Base-by-base conservation (phyloP, 305 asterid species). In the Withania somnifera region DNA sequence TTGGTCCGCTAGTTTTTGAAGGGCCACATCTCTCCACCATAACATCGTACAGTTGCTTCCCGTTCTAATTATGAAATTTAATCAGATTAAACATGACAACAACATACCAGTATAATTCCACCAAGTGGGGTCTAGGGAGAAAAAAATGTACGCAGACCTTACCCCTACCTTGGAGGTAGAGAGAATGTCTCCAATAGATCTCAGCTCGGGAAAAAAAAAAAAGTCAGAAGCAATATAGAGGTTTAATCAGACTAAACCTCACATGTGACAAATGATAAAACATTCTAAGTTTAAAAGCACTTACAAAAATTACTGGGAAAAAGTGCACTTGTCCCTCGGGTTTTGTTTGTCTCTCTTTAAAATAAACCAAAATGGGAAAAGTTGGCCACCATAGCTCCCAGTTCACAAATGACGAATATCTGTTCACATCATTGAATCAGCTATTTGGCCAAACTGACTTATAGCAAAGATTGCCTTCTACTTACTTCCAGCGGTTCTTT, bases 301-400 rank as follows among this genome's bases (percentile, higher is more conserved):
- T 95, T 88, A 95, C 99, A 87, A 96, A 96, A 30, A 96, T 96
- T 77, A 94, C 90, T 34, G 99, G 99, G 84, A 96, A 96, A 83
- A 96, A 93, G 86, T 96, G 99, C 51, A 96, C 83, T 86, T 94
- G 98, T 78, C 79, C 79, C 85, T 96, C 97, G 3, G 97, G 95
- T 86, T 90, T 96, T 14, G 99, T 96, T 63, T 96, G 98, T 50
- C 71, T 90, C 92, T 95, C 99, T 89, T 94, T 96, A 58, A 96
- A 96, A 83, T 94, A 96, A 69, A 96, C 98, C 85, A 94, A 88
- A 88, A 96, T 87, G 14, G 99, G 98, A 84, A 96, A 96, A 15
- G 83, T 77, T 78, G 99, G 98, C 99, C 99, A 96, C 98, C 98
- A 96, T 45, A 96, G 93, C 88, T 94, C 99, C 98, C 99, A 96